A percentile compares a stretch with the other conserved stretches of the same genome.
Conservation (phyloP, 192 early-diverging fungal genomes). For the Backusella westeae region DNA sequence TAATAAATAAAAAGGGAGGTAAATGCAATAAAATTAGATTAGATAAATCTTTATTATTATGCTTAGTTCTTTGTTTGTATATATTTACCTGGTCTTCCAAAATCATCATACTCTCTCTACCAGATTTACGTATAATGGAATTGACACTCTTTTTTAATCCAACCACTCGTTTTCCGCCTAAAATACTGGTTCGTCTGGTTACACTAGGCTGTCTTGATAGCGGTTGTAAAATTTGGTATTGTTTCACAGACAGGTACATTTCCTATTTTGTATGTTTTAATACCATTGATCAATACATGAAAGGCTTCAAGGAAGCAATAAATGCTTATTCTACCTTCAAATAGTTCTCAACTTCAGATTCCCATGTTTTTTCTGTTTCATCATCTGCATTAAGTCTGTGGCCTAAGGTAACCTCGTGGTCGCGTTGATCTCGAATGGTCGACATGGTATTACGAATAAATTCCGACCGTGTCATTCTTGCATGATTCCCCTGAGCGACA, state of each 20-base stretch:
- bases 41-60: neutral
- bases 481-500: conserved; percentile 67
- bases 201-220: neutral
- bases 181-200: conserved; percentile 3
- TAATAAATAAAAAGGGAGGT: neutral
- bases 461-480: conserved; percentile 72
- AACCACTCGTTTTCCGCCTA: conserved; percentile 10
- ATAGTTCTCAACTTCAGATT: conserved; percentile 17
- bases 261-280: conserved; percentile 19
- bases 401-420: conserved; percentile 8
- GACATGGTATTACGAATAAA: conserved; percentile 73
- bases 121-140: conserved; percentile 22
- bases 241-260: conserved; percentile 40
- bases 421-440: conserved; percentile 37
- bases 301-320: neutral
- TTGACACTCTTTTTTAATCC: conserved; percentile 27
- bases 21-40: neutral
- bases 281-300: neutral
- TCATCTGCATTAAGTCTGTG: neutral
- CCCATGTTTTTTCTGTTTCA: conserved; percentile 17
- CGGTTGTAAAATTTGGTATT: conserved; percentile 38
- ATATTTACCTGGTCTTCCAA: conserved; percentile 1
- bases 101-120: conserved; percentile 22
- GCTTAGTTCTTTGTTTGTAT: neutral
- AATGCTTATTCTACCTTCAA: conserved; percentile 13